Evolutionary conservation across 116 monocot species (phyloP).

Genomic region (Trichopus zeylanicus): DNA sequence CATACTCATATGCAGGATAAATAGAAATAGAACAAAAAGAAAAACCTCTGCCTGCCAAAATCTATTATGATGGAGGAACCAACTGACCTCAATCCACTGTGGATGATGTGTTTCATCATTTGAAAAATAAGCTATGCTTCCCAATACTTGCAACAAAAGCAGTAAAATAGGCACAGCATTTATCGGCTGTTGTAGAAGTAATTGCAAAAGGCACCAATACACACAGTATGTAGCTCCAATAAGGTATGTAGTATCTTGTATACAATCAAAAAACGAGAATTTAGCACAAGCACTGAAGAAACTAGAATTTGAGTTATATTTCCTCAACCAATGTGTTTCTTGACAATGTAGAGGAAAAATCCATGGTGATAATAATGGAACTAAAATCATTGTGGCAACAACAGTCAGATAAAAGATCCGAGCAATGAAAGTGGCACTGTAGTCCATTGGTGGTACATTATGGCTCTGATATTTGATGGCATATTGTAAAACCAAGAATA

Average conservation of each 20-base stretch:
- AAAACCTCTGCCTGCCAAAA: neutral
- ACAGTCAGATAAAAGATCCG: conserved; percentile 38
- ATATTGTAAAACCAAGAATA: conserved; percentile 45
- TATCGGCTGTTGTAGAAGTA: conserved; percentile 74
- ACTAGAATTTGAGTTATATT: conserved; percentile 6
- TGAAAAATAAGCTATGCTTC: conserved; percentile 54
- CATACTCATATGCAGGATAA: neutral
- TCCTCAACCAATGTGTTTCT: neutral
- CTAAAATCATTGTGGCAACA: conserved; percentile 22
- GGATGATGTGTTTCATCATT: conserved; percentile 18
- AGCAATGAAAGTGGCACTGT: conserved; percentile 30
- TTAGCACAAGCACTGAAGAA: neutral
- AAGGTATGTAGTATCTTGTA: conserved; percentile 32
- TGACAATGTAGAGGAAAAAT: conserved; percentile 21
- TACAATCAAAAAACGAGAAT: conserved; percentile 11
- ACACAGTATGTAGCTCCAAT: conserved; percentile 47
- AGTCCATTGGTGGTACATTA: conserved; percentile 7
- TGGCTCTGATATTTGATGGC: conserved; percentile 21
- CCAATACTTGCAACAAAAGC: conserved; percentile 53
- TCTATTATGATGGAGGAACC: neutral
- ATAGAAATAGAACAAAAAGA: neutral
- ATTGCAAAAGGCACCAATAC: conserved; percentile 85
- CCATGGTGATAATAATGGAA: conserved; percentile 52
- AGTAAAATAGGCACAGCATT: conserved; percentile 66
- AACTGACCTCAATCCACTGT: conserved; percentile 67